phyloP scores from a whole-genome alignment of 148 eudicot genomes.

The Rhododendron griersonianum region DNA sequence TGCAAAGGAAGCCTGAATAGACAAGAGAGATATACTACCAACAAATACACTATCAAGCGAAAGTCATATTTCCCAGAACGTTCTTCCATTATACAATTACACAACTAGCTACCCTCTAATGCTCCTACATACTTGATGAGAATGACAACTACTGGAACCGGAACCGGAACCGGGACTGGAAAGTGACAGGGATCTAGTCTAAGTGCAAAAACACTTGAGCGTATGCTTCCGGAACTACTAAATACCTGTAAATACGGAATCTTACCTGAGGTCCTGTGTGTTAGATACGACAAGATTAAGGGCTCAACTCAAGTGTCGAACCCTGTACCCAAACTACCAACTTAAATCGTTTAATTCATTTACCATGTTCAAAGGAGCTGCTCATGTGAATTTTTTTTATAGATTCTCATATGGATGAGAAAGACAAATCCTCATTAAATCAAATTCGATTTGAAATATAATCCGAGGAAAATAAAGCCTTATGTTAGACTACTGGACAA shows the following conservation, averaged over 20 bases:
- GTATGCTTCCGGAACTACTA: neutral
- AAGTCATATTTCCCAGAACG: neutral
- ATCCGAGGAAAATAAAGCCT: neutral
- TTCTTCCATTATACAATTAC: neutral
- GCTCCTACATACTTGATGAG: neutral
- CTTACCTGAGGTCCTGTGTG: neutral
- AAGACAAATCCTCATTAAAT: neutral
- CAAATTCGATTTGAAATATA: neutral
- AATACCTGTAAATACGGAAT: neutral
- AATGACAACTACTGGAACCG: neutral
- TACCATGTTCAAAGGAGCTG: neutral
- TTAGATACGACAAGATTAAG: neutral
- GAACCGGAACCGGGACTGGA: too few species aligned
- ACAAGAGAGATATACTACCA: neutral
- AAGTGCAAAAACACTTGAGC: neutral
- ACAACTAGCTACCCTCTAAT: neutral
- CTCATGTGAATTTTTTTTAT: neutral
- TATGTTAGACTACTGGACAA: neutral
- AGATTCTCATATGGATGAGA: neutral
- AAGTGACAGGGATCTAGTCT: neutral
- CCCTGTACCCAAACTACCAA: neutral
- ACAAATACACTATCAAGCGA: neutral
- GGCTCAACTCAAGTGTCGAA: neutral
- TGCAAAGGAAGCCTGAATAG: neutral
- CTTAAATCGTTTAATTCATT: neutral